These are phyloP conservation scores for Yarrowia deformans DNA, from an alignment of 805 yeast genomes.

Conservation along the genomic window DNA sequence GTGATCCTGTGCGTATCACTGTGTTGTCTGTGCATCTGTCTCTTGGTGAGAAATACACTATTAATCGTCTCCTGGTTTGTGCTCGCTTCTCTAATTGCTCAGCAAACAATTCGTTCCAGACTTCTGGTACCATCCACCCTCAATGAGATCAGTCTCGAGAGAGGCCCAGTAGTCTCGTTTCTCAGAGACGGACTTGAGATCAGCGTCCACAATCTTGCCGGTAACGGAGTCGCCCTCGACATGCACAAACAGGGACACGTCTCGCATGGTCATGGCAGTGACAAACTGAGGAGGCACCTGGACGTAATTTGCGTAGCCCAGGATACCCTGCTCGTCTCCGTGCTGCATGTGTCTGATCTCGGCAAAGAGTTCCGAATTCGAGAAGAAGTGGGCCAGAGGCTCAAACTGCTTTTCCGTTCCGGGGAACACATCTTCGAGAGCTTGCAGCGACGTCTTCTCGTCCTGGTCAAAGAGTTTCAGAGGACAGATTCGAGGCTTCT, in stretches of 20 bases:
- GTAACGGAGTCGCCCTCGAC: not conserved
- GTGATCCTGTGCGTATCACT: not conserved
- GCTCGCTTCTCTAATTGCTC: not conserved
- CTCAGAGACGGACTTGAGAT: not conserved
- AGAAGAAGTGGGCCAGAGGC: conserved; percentile 30
- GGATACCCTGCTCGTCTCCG: conserved; percentile 28
- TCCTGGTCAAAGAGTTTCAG: conserved; percentile 13
- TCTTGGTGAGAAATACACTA: too few species aligned
- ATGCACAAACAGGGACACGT: conserved; percentile 22
- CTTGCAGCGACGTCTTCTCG: not conserved
- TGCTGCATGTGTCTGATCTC: conserved; percentile 18
- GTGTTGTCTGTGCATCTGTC: not conserved
- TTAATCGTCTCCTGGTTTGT: not conserved
- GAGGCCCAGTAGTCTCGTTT: conserved; percentile 25
- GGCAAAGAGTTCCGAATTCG: not conserved
- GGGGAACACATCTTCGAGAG: conserved; percentile 14
- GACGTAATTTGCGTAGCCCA: conserved; percentile 23
- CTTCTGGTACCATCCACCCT: conserved; percentile 11
- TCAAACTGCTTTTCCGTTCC: not conserved
- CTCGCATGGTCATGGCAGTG: conserved; percentile 33
- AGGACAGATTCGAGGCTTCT: conserved; percentile 47
- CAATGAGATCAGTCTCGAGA: conserved; percentile 21
- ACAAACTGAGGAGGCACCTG: conserved; percentile 22
- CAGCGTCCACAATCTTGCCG: conserved; percentile 25
- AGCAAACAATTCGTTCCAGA: not conserved